Base-by-base conservation (phyloP, 768 basidiomycete species). In the Amyloporia xantha region DNA sequence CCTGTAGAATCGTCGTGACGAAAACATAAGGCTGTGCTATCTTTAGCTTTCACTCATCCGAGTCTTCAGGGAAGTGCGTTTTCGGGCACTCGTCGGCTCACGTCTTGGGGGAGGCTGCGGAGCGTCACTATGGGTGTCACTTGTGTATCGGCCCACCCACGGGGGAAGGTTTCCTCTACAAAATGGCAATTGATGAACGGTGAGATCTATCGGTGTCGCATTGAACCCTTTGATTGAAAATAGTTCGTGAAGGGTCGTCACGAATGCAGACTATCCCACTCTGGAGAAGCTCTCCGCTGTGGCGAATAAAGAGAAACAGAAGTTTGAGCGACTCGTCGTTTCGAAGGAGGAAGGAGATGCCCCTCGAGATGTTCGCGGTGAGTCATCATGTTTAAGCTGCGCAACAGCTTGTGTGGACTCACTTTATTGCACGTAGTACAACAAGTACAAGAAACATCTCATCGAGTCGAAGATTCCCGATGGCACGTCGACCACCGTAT, bases 1-100 rank as follows among this genome's bases (percentile, higher is more conserved):
- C n/a, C n/a, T n/a, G n/a, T n/a, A n/a, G n/a, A n/a, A n/a, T n/a
- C n/a, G n/a, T n/a, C n/a, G n/a, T n/a, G n/a, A n/a, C n/a, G n/a
- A n/a, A n/a, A n/a, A n/a, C n/a, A n/a, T n/a, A n/a, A n/a, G n/a
- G n/a, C n/a, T n/a, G n/a, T n/a, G n/a, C n/a, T 27, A 33, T 42
- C n/a, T 24, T 41, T 37, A 38, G 13, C 36, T 36, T 44, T n/a
- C 30, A 20, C 44, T 41, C 46, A 40, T 40, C 9, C 39, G n/a
- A 15, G 7, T 42, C 19, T 10, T n/a, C 66, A 84, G 93, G 95
- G 51, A 93, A 97, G 68, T 86, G 85, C 59, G 96, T 99, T 6
- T 99, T 98, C 74, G 98, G 96, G 96, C 96, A 98, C 66, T 98
- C 96, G 15, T 97, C 94, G 21, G 96, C 96, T 0, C 96, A 98